phyloP scores from a whole-genome alignment of 371 early-diverging fungal genomes.

The Rhizopus arrhizus region DNA sequence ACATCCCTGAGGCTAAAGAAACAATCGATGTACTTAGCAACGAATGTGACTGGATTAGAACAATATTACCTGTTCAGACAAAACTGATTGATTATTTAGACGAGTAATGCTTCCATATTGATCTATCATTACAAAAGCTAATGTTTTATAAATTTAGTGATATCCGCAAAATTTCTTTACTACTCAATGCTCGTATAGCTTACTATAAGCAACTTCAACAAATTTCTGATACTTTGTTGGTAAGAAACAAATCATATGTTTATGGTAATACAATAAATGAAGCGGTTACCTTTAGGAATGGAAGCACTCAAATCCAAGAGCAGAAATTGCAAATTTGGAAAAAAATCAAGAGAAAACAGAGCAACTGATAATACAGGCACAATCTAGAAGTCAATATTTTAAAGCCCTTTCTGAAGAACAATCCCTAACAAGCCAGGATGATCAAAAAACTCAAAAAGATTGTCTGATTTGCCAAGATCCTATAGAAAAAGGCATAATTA shows the following conservation, averaged over 20 bases:
- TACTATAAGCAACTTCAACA: constrained; percentile 62
- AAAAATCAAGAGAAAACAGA: constrained; percentile 29
- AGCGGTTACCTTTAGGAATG: constrained; percentile 19
- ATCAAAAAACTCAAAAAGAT: constrained; percentile 26
- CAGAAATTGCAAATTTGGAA: constrained; percentile 29
- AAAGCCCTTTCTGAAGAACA: constrained; percentile 36
- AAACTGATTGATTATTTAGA: constrained; percentile 39
- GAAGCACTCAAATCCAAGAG: constrained; percentile 28
- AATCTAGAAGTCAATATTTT: constrained; percentile 46
- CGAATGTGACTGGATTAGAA: background rate
- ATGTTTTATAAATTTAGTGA: constrained; percentile 19
- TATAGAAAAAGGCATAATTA: constrained; percentile 58
- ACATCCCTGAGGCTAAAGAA: background rate
- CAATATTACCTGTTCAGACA: constrained; percentile 14
- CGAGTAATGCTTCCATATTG: constrained; percentile 23
- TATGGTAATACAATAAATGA: no score
- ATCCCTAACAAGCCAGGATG: background rate
- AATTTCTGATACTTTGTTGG: constrained; percentile 53
- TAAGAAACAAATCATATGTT: constrained; percentile 3
- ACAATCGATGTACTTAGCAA: background rate
- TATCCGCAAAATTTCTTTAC: constrained; percentile 33
- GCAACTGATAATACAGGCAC: constrained; percentile 30
- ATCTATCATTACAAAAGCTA: background rate
- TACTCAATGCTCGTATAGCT: constrained; percentile 51
- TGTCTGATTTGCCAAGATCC: constrained; percentile 62